A percentile compares a stretch with the other conserved stretches of the same genome.
These are phyloP conservation scores for Senna tora DNA, from an alignment of 306 rosid genomes.

Conservation along the genomic window DNA sequence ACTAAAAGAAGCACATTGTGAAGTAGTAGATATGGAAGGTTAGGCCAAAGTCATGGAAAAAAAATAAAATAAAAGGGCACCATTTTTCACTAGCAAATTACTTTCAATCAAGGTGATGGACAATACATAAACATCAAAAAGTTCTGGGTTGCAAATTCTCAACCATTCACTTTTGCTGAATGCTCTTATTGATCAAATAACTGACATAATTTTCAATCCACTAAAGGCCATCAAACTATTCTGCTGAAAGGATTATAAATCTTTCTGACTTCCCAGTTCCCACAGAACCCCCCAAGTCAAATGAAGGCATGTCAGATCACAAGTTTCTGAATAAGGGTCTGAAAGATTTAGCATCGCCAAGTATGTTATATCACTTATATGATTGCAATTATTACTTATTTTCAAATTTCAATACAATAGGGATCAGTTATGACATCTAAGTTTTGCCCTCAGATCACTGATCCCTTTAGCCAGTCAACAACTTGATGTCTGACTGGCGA, in stretches of 20 bases:
- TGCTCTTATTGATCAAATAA: slow-evolving; percentile 20
- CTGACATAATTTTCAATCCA: background rate
- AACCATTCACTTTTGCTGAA: slow-evolving; percentile 10
- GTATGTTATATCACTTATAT: slow-evolving; percentile 7
- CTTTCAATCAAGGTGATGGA: slow-evolving; percentile 4
- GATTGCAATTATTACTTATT: background rate
- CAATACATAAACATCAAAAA: background rate
- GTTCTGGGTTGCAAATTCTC: slow-evolving; percentile 21
- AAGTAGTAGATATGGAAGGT: slow-evolving; percentile 21
- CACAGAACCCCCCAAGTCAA: slow-evolving; percentile 3
- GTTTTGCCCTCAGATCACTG: slow-evolving; percentile 21
- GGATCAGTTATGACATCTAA: slow-evolving; percentile 4
- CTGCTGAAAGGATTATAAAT: background rate
- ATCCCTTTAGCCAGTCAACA: slow-evolving; percentile 16
- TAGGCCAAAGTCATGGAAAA: slow-evolving; percentile 14
- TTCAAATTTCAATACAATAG: background rate
- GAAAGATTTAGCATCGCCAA: slow-evolving; percentile 8
- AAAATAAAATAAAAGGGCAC: slow-evolving; percentile 16
- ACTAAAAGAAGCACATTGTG: slow-evolving; percentile 1
- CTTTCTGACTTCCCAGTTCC: slow-evolving; percentile 24
- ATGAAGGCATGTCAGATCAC: slow-evolving; percentile 24
- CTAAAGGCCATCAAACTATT: slow-evolving; percentile 4
- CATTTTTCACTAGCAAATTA: slow-evolving; percentile 14
- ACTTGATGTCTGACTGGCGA: background rate
- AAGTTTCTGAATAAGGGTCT: background rate